Conservation (phyloP, 1,284 basidiomycete species). For the Ustilago trichophora region DNA sequence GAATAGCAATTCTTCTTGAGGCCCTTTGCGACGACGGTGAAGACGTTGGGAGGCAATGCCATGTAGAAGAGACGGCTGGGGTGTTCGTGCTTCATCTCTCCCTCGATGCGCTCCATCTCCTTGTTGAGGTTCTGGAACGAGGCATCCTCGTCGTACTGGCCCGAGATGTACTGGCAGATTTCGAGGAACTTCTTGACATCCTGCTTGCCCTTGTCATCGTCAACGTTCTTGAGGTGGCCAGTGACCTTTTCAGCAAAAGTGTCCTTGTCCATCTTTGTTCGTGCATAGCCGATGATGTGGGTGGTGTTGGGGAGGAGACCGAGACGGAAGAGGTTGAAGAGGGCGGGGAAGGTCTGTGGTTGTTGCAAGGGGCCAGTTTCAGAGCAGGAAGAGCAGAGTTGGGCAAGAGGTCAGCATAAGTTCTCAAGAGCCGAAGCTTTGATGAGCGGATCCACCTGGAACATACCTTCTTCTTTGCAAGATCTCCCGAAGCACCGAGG, state of each 20-base stretch:
- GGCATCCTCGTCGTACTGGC: constrained; percentile 62
- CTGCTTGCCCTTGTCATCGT: constrained; percentile 52
- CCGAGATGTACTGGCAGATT: constrained; percentile 62
- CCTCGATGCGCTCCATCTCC: constrained; percentile 56
- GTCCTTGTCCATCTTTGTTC: constrained; percentile 65
- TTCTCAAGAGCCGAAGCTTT: not conserved
- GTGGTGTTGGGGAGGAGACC: constrained; percentile 57
- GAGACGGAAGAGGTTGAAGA: constrained; percentile 61
- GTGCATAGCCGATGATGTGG: constrained; percentile 67
- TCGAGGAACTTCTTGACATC: constrained; percentile 54
- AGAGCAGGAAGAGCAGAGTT: too few species aligned
- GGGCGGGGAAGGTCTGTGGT: constrained; percentile 61
- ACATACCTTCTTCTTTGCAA: constrained; percentile 96
- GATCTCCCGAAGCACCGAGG: constrained; percentile 93
- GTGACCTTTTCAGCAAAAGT: constrained; percentile 63
- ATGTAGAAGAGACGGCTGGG: constrained; percentile 65
- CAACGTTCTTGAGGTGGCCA: constrained; percentile 49
- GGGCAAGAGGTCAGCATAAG: constrained; percentile 1
- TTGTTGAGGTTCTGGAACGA: constrained; percentile 60
- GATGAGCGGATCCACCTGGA: not conserved
- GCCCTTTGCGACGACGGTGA: constrained; percentile 62
- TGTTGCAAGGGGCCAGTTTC: too few species aligned
- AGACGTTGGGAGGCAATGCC: constrained; percentile 65
- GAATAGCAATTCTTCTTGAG: constrained; percentile 63
- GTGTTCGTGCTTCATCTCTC: constrained; percentile 28